These are phyloP conservation scores for Paragyromitra xinjiangensis DNA, from an alignment of 495 filamentous ascomycete genomes.

Conservation along the genomic window DNA sequence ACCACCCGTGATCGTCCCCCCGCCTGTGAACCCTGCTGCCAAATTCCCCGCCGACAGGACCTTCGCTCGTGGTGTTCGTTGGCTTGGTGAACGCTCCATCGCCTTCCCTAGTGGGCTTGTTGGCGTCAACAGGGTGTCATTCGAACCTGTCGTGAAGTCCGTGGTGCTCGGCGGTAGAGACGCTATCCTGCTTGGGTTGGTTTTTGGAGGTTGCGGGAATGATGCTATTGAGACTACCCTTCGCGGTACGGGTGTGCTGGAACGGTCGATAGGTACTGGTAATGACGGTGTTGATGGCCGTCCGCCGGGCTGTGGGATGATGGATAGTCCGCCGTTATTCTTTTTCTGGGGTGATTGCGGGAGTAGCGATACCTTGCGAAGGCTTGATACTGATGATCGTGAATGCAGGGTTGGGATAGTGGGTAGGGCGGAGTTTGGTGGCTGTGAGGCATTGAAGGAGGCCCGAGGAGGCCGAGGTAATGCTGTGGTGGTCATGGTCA, in stretches of 20 bases:
- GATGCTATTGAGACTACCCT: constrained; percentile 56
- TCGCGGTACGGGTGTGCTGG: constrained; percentile 31
- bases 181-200: constrained; percentile 39
- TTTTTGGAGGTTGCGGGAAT: constrained; percentile 55
- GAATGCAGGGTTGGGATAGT: constrained; percentile 45
- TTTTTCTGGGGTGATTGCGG: constrained; percentile 49
- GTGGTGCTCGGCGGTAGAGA: constrained; percentile 47
- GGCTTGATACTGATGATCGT: constrained; percentile 49
- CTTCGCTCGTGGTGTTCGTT: constrained; percentile 30
- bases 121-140: constrained; percentile 27
- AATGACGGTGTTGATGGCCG: constrained; percentile 46
- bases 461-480: constrained; percentile 54
- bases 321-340: constrained; percentile 42
- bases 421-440: constrained; percentile 52
- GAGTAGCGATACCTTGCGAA: constrained; percentile 48
- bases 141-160: constrained; percentile 8
- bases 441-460: constrained; percentile 47
- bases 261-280: constrained; percentile 36
- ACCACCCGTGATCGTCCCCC: constrained; percentile 33
- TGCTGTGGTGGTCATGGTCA: constrained; percentile 56
- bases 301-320: constrained; percentile 29
- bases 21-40: constrained; percentile 26
- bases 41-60: constrained; percentile 31
- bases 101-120: constrained; percentile 36
- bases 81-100: constrained; percentile 37